Percentiles rank a stretch among this genome's conserved stretches.
These are phyloP conservation scores for Ustilago lituana DNA, from an alignment of 1,284 basidiomycete genomes.

Conservation along the genomic window DNA sequence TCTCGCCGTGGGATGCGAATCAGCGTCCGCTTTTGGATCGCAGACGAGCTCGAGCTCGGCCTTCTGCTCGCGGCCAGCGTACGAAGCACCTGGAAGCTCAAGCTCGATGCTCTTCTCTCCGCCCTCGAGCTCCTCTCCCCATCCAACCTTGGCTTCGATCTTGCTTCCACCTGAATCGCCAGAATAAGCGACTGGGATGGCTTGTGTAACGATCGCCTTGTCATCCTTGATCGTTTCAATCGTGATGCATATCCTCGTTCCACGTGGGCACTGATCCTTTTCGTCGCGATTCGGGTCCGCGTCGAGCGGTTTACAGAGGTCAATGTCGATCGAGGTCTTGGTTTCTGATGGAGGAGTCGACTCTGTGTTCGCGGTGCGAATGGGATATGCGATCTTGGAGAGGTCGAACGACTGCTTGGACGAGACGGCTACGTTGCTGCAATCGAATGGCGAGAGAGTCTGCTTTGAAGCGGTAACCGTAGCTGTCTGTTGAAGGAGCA, in stretches of 20 bases:
- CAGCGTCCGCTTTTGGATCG: conserved; percentile 39
- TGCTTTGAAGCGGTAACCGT: conserved; percentile 24
- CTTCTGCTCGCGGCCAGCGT: conserved; percentile 39
- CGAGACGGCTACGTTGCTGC: conserved; percentile 34
- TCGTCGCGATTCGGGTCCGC: conserved; percentile 26
- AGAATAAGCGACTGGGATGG: conserved; percentile 50
- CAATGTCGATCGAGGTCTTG: conserved; percentile 41
- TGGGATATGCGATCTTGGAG: conserved; percentile 42
- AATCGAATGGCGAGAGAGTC: conserved; percentile 44
- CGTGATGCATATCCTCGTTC: conserved; percentile 52
- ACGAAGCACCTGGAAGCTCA: conserved; percentile 30
- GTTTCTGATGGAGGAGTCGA: conserved; percentile 46
- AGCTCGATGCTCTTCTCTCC: conserved; percentile 50
- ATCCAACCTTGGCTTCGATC: conserved; percentile 45
- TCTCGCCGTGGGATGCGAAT: conserved; percentile 32
- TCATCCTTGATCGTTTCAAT: conserved; percentile 49
- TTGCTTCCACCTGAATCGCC: conserved; percentile 35
- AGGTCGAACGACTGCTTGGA: conserved; percentile 43
- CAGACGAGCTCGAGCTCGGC: conserved; percentile 49
- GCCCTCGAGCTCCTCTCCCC: conserved; percentile 42
- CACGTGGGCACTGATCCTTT: conserved; percentile 48
- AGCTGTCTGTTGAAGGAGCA: conserved; percentile 10
- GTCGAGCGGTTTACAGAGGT: conserved; percentile 45
- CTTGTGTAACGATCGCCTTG: conserved; percentile 43
- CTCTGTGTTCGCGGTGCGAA: conserved; percentile 41